Percentiles rank a stretch among this genome's conserved stretches.
Conservation (phyloP, 1,139 yeast species). For the Debaryomycetaceae sp. region DNA sequence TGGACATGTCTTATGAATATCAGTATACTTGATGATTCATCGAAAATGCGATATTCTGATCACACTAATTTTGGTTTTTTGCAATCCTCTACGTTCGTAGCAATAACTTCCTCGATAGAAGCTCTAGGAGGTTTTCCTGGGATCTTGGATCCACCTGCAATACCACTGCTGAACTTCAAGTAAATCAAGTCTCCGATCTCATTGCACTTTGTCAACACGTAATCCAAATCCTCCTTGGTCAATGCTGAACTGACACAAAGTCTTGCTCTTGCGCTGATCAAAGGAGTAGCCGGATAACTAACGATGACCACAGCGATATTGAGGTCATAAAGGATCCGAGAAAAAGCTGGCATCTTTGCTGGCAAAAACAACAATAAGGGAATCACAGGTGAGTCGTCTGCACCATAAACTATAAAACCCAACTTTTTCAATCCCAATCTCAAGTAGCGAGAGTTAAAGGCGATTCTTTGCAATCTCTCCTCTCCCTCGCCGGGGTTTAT, state of each 20-base stretch:
- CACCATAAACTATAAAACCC: conserved; percentile 92
- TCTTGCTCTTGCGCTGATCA: conserved; percentile 85
- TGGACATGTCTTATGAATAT: too few species aligned
- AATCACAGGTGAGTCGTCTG: conserved; percentile 94
- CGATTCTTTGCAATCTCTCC: conserved; percentile 87
- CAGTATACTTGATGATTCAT: not conserved
- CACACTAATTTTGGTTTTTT: conserved; percentile 28
- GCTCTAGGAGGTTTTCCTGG: conserved; percentile 69
- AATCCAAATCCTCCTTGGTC: conserved; percentile 90
- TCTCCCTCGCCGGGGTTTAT: conserved; percentile 89
- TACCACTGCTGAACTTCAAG: conserved; percentile 75
- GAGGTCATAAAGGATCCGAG: conserved; percentile 72
- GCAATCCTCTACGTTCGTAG: conserved; percentile 71
- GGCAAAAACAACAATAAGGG: conserved; percentile 88
- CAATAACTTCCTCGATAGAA: conserved; percentile 73
- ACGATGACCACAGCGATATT: conserved; percentile 94
- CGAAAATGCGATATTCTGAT: not conserved
- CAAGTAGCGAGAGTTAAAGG: conserved; percentile 90
- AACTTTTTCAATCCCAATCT: conserved; percentile 85
- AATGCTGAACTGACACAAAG: conserved; percentile 90
- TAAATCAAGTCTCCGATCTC: conserved; percentile 76
- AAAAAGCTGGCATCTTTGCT: conserved; percentile 89
- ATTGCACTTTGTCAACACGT: conserved; percentile 64
- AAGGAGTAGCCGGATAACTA: conserved; percentile 97
- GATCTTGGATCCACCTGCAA: conserved; percentile 61